Conservation (phyloP, 139 green algal species). For the Chlamydomonas eustigma region DNA sequence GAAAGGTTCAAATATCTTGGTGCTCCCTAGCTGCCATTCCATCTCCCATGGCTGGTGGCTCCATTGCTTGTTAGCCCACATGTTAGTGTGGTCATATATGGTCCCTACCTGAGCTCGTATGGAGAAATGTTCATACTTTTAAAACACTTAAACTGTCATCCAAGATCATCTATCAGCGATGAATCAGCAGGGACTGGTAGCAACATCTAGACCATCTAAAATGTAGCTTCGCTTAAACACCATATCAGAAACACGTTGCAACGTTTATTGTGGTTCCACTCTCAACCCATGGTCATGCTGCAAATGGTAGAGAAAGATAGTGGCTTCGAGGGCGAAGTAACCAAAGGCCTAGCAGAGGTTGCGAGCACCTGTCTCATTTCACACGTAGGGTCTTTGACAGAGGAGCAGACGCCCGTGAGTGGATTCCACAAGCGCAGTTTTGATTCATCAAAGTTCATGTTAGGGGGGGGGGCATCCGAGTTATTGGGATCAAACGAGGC, state of each 20-base stretch:
- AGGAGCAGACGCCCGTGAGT: constrained; percentile 31
- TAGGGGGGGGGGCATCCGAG: background rate
- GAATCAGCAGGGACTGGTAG: too few relatives aligned
- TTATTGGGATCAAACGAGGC: constrained; percentile 4
- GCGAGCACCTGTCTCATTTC: constrained; percentile 58
- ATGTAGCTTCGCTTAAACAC: too few relatives aligned
- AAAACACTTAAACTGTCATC: background rate
- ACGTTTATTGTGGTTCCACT: too few relatives aligned
- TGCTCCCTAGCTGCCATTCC: constrained; percentile 39
- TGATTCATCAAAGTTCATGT: constrained; percentile 20
- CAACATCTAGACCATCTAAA: too few relatives aligned
- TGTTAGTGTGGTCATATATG: constrained; percentile 51
- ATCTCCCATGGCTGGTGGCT: constrained; percentile 50
- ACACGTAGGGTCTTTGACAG: constrained; percentile 39
- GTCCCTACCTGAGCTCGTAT: constrained; percentile 37
- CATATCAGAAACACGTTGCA: too few relatives aligned
- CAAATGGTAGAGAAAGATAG: too few relatives aligned
- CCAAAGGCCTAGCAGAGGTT: too few relatives aligned
- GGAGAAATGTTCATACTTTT: background rate
- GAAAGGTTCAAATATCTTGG: background rate
- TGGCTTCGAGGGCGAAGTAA: too few relatives aligned
- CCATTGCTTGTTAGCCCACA: constrained; percentile 59
- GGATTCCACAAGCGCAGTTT: constrained; percentile 61
- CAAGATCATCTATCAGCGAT: too few relatives aligned
- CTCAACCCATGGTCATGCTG: too few relatives aligned